Evolutionary conservation across 106 monocot genomes (phyloP).

Genomic region (Dactylorhiza incarnata): DNA sequence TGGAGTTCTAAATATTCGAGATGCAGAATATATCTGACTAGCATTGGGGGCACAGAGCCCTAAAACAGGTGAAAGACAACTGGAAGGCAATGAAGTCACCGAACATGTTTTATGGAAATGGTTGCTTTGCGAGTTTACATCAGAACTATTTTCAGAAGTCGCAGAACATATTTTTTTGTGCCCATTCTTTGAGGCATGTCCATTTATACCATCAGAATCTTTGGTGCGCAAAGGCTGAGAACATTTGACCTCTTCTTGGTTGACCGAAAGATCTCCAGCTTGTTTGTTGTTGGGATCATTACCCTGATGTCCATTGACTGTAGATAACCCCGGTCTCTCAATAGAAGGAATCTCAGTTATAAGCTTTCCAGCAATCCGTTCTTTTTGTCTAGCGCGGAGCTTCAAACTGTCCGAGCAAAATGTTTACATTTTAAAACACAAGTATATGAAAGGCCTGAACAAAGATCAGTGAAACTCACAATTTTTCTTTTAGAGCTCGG

Average conservation of each 20-base stretch:
- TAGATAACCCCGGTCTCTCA: conserved; percentile 15
- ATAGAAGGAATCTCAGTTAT: conserved; percentile 15
- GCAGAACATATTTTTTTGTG: conserved; percentile 37
- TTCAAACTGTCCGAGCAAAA: conserved; percentile 42
- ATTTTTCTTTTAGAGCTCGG: conserved; percentile 84
- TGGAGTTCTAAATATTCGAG: conserved; percentile 22
- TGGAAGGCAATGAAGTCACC: conserved; percentile 21
- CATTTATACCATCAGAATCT: conserved; percentile 19
- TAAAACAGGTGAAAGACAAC: conserved; percentile 61
- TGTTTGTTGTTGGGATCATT: conserved; percentile 7
- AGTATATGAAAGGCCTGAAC: neutral
- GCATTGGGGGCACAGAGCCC: conserved; percentile 93
- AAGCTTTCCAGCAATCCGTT: conserved; percentile 55
- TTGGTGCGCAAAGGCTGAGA: conserved; percentile 10
- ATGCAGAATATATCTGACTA: conserved; percentile 20
- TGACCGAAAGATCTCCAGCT: conserved; percentile 17
- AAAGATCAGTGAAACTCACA: conserved; percentile 34
- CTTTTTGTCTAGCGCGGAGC: conserved; percentile 85
- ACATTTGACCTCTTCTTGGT: conserved; percentile 23
- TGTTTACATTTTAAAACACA: conserved; percentile 13
- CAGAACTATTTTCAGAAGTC: conserved; percentile 22
- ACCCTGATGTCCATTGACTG: conserved; percentile 12
- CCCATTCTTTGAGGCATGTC: conserved; percentile 29
- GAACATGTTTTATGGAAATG: conserved; percentile 18
- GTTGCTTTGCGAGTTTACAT: conserved; percentile 29